Base-by-base conservation (phyloP, 1,139 yeast species). In the Suhomyces guaymorum region DNA sequence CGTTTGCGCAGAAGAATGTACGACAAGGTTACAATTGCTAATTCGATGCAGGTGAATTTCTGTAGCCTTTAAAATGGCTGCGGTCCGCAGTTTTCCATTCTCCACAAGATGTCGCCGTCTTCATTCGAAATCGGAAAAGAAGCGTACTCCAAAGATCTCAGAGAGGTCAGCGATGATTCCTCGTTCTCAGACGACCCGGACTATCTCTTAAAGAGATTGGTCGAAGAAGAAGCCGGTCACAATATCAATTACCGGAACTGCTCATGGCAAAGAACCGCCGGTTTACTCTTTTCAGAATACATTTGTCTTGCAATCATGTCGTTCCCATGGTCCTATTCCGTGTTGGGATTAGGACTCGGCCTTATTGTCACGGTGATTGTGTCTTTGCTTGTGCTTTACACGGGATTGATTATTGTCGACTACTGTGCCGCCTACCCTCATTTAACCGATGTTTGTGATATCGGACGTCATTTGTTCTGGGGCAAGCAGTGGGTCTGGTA, bases 281-380 rank as follows among this genome's bases (percentile, higher is more conserved):
- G 80, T 5, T 61, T 78, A 27, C 57, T 78, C 35, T 74, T 78
- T 42, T 73, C 80, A 4, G 83, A 78, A 52, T 78, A 78, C 54
- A 75, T 78, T 24, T 78, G 82, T 47, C 61, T 78, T 42, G 83
- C 83, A 8, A 76, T 77, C 40, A 69, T 78, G 75, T 74, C 81
- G 13, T 78, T 78, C 50, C 84, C 84, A 0, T 75, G 82, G 81
- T 73, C 82, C 5, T 78, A 73, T 48, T 73, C 81, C 1, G 78
- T 77, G 3, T 57, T 78, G 20, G 83, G 84, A 0, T 54, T 78
- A 15, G 72, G 78, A 2, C 80, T 82, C 2, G 84, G 83, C 0
- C 55, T 78, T 15, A 72, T 78, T 22, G 52, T 78, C 35, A 78
- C 83, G 0, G 66, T 67, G 2, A 69, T 70, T 33, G 76, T 78